Percentiles rank a stretch among this genome's conserved stretches.
Evolutionary conservation across 257 asterid genomes (phyloP).

Genomic region (Plantago ovata): DNA sequence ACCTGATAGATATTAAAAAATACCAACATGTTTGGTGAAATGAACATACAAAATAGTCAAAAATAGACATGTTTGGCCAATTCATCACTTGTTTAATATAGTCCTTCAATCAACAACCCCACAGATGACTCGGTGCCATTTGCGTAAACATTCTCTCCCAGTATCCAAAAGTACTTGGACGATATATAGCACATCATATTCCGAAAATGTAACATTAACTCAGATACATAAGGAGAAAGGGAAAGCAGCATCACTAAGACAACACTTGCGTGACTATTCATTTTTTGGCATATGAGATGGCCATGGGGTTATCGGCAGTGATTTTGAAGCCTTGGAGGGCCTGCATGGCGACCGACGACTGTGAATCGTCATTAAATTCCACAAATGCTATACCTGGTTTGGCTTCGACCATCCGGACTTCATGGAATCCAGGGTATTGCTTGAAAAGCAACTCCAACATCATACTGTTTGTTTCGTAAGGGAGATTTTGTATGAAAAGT

Average conservation of each 20-base stretch:
- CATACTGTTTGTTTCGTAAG: conserved; percentile 82
- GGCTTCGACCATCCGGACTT: conserved; percentile 94
- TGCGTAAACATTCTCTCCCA: no score
- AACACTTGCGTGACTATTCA: conserved; percentile 8
- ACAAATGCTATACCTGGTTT: conserved; percentile 98
- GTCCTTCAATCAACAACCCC: no score
- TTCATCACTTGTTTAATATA: no score
- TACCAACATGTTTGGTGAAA: no score
- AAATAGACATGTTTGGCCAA: no score
- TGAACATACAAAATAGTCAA: no score
- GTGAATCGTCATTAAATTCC: conserved; percentile 81
- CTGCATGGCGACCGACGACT: conserved; percentile 94
- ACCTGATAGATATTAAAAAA: no score
- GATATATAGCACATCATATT: no score
- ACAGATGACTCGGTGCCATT: no score
- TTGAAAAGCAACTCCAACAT: conserved; percentile 95
- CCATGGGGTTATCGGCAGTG: conserved; percentile 88
- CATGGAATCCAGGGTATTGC: conserved; percentile 90
- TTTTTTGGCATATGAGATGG: conserved; percentile 82
- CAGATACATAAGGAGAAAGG: not conserved
- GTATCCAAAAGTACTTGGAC: no score
- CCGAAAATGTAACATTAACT: conserved; percentile 11
- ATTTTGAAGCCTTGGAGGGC: conserved; percentile 96
- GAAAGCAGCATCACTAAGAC: not conserved
- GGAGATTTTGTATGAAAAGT: conserved; percentile 84